phyloP scores from a whole-genome alignment of 192 early-diverging fungal species.

The Entophlyctis luteolus region DNA sequence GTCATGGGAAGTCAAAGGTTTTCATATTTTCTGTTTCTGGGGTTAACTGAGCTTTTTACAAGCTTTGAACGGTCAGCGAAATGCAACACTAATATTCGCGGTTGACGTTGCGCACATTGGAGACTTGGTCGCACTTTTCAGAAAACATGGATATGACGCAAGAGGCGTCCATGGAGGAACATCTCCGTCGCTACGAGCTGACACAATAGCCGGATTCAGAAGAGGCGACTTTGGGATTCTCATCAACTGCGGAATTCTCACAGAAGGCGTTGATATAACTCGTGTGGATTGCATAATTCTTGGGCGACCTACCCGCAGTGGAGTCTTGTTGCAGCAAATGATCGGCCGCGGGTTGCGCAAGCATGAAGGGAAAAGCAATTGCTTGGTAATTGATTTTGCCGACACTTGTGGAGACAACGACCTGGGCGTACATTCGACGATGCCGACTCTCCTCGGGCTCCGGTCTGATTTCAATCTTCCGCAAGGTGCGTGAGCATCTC shows the following conservation, averaged over 20 bases:
- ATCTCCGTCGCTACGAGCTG: slow-evolving; percentile 44
- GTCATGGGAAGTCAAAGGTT: slow-evolving; percentile 47
- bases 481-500: slow-evolving; percentile 11
- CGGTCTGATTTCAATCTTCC: slow-evolving; percentile 37
- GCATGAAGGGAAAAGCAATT: slow-evolving; percentile 57
- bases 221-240: slow-evolving; percentile 64
- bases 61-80: neutral
- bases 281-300: slow-evolving; percentile 83
- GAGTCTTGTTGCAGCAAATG: slow-evolving; percentile 93
- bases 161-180: slow-evolving; percentile 55
- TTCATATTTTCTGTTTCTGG: neutral
- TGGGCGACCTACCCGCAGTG: slow-evolving; percentile 78
- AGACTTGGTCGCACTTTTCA: slow-evolving; percentile 54
- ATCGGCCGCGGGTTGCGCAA: slow-evolving; percentile 84
- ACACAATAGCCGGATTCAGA: slow-evolving; percentile 61
- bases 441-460: slow-evolving; percentile 80
- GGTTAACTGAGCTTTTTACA: too few species aligned
- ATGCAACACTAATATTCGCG: slow-evolving; percentile 76
- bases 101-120: slow-evolving; percentile 76
- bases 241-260: slow-evolving; percentile 76
- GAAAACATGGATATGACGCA: slow-evolving; percentile 38
- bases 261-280: slow-evolving; percentile 84
- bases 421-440: slow-evolving; percentile 51
- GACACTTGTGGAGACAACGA: slow-evolving; percentile 55
- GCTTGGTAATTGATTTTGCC: slow-evolving; percentile 82